Percentiles rank a stretch among this genome's conserved stretches.
These are phyloP conservation scores for Pseudisothecium myosuroides DNA, from an alignment of 225 moss, liverwort and hornwort genomes.

Conservation along the genomic window DNA sequence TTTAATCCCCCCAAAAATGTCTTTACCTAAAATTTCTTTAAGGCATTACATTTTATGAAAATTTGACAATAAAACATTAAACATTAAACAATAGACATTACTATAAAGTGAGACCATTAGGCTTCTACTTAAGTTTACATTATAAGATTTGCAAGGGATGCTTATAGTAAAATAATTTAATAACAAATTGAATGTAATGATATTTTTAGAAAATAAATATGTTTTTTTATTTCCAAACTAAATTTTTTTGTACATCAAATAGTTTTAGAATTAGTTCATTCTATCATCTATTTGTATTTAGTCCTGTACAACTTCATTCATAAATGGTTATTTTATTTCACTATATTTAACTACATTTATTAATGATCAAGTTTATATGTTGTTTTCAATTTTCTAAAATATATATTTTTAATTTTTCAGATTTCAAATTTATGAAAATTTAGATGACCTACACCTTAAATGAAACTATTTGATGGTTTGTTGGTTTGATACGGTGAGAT, in stretches of 20 bases:
- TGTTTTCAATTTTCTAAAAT: accelerated
- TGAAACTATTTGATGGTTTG: too few relatives aligned
- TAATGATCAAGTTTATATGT: background rate
- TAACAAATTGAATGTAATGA: accelerated
- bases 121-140: background rate
- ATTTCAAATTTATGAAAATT: background rate
- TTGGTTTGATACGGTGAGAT: too few relatives aligned
- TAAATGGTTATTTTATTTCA: background rate
- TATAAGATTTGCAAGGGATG: accelerated
- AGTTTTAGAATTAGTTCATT: background rate
- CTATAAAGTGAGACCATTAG: too few relatives aligned
- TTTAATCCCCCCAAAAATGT: background rate
- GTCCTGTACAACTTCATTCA: background rate
- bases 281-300: background rate
- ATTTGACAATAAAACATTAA: too few relatives aligned
- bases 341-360: background rate
- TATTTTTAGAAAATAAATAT: too few relatives aligned
- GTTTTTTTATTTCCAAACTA: background rate
- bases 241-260: background rate
- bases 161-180: background rate
- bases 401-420: too few relatives aligned
- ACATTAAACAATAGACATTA: background rate
- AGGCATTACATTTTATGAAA: background rate
- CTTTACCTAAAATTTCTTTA: too few relatives aligned
- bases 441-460: background rate